Percentiles rank a stretch among this genome's conserved stretches.
These are phyloP conservation scores for Wickerhamiella alocasiicola DNA, from an alignment of 805 yeast species.

Conservation along the genomic window DNA sequence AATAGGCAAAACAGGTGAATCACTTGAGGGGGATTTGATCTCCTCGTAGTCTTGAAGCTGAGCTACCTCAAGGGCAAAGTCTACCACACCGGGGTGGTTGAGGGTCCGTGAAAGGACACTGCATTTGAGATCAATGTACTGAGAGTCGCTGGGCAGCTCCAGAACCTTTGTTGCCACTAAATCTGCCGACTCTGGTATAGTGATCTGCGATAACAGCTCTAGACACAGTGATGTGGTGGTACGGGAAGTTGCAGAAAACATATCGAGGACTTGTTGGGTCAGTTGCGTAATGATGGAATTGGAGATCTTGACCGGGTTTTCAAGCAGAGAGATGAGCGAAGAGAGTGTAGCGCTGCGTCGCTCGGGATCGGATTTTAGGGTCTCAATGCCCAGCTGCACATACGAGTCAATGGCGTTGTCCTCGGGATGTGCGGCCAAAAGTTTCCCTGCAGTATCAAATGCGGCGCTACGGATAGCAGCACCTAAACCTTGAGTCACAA, in stretches of 20 bases:
- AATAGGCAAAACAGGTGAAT: neutral
- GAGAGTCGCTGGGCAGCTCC: constrained; percentile 5
- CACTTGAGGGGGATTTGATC: neutral
- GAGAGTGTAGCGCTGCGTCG: constrained; percentile 4
- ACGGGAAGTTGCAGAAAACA: constrained; percentile 1
- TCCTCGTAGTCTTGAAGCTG: constrained; percentile 34
- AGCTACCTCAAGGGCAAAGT: constrained; percentile 32
- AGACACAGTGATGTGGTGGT: constrained; percentile 6
- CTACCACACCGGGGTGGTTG: neutral
- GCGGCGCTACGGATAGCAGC: constrained; percentile 6
- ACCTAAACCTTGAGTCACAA: neutral
- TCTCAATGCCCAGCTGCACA: constrained; percentile 40
- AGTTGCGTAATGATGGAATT: constrained; percentile 13
- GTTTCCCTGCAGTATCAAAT: constrained; percentile 1
- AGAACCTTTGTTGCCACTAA: constrained; percentile 2
- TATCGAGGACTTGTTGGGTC: neutral
- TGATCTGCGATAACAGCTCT: neutral
- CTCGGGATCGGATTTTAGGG: constrained; percentile 25
- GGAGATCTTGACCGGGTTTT: constrained; percentile 17
- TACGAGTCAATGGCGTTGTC: constrained; percentile 33
- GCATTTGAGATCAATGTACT: constrained; percentile 8
- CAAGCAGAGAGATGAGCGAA: constrained; percentile 27
- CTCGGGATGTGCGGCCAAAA: neutral
- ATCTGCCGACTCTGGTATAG: neutral
- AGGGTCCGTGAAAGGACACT: constrained; percentile 1